Evolutionary conservation across 768 basidiomycete species (phyloP).

Genomic region (Leccinum pellstonianum): DNA sequence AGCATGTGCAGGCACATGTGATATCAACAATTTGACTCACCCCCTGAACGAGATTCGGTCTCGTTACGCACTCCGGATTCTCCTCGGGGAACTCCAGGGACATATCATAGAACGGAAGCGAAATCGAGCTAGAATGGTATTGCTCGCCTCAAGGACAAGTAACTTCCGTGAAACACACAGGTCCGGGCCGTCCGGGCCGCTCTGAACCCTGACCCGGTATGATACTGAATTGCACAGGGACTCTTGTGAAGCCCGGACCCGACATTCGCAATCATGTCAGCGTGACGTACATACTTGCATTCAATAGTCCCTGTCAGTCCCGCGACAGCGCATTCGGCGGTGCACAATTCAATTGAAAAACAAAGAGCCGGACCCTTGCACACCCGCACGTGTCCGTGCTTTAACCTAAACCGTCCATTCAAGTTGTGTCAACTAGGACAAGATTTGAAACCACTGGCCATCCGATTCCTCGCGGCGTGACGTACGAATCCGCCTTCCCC

Average conservation of each 20-base stretch:
- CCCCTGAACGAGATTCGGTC: not conserved
- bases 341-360: not conserved
- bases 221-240: not conserved
- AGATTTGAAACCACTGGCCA: not conserved
- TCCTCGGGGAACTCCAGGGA: constrained; percentile 8
- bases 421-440: not conserved
- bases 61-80: not conserved
- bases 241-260: not conserved
- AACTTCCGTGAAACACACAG: not conserved
- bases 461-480: not conserved
- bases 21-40: not conserved
- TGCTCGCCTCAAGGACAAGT: not conserved
- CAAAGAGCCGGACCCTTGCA: not conserved
- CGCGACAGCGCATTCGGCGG: not conserved
- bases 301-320: too few species aligned
- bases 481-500: not conserved
- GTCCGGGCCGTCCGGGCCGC: not conserved
- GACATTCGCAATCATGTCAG: not conserved
- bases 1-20: not conserved
- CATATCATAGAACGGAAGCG: not conserved
- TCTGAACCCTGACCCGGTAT: not conserved
- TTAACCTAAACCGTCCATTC: not conserved
- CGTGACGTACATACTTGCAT: not conserved
- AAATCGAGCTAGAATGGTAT: not conserved
- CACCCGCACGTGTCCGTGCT: not conserved